Evolutionary conservation across 2,329 filamentous ascomycete genomes (phyloP).

Genomic region (Botrytis paeoniae): DNA sequence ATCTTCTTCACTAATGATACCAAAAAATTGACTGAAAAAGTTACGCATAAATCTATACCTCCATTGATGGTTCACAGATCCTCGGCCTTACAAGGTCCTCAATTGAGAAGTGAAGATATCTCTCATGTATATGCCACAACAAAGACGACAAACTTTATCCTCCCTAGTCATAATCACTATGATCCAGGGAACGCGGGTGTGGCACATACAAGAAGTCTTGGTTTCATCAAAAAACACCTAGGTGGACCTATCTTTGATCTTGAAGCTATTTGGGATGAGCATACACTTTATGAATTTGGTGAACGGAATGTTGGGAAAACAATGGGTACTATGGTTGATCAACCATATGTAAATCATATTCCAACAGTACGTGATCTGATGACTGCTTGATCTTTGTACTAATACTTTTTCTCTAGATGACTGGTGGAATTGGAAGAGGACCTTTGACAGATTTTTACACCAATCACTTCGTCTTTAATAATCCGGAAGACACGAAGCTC

Average conservation of each 20-base stretch:
- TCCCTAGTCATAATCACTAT: conserved; percentile 28
- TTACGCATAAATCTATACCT: not conserved
- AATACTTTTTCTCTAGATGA: conserved; percentile 24
- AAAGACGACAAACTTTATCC: conserved; percentile 23
- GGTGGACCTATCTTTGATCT: conserved; percentile 69
- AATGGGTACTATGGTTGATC: conserved; percentile 76
- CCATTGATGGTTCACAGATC: conserved; percentile 16
- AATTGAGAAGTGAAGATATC: not conserved
- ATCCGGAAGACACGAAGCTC: conserved; percentile 63
- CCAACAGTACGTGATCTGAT: conserved; percentile 53
- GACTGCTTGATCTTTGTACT: not conserved
- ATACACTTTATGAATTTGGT: conserved; percentile 68
- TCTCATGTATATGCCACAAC: conserved; percentile 19
- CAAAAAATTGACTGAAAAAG: not conserved
- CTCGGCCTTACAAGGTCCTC: not conserved
- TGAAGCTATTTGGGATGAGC: conserved; percentile 76
- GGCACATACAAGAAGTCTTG: conserved; percentile 61
- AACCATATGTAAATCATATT: conserved; percentile 77
- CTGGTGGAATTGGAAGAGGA: conserved; percentile 66
- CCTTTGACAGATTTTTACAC: conserved; percentile 65
- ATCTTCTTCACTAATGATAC: conserved; percentile 1
- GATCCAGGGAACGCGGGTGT: conserved; percentile 50
- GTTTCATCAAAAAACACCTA: conserved; percentile 62
- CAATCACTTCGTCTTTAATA: conserved; percentile 72
- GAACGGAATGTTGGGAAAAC: conserved; percentile 67